Evolutionary conservation across 805 yeast genomes (phyloP).

Genomic region (Candida insectalens): DNA sequence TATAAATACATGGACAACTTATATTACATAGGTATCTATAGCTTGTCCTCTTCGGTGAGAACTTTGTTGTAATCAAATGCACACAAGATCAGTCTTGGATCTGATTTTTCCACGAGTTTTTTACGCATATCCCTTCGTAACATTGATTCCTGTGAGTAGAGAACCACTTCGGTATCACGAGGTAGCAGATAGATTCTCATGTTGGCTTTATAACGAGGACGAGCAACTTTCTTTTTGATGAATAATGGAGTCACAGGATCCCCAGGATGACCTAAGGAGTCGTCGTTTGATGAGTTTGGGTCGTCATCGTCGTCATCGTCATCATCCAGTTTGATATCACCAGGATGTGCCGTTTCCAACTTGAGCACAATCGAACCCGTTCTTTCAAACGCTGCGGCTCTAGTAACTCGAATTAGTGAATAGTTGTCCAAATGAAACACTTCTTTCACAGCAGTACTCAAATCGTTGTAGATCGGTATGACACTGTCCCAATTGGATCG

Average conservation of each 20-base stretch:
- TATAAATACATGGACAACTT: too few species aligned
- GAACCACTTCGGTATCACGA: constrained; percentile 25
- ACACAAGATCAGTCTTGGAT: constrained; percentile 17
- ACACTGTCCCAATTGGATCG: background rate
- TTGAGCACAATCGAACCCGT: constrained; percentile 45
- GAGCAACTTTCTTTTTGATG: constrained; percentile 46
- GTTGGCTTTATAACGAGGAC: constrained; percentile 53
- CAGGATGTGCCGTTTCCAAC: constrained; percentile 46
- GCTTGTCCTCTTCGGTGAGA: constrained; percentile 4
- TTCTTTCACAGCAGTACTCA: constrained; percentile 35
- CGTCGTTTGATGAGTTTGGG: constrained; percentile 1
- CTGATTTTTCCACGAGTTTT: constrained; percentile 28
- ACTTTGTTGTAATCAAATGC: constrained; percentile 20
- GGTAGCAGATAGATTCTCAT: constrained; percentile 56
- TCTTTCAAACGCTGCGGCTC: constrained; percentile 42
- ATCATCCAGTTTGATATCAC: constrained; percentile 39
- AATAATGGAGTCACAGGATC: constrained; percentile 39
- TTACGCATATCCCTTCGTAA: constrained; percentile 41
- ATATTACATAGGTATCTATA: too few species aligned
- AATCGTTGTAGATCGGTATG: constrained; percentile 18
- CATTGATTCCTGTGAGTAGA: constrained; percentile 41
- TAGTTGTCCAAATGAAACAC: constrained; percentile 33
- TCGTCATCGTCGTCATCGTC: constrained; percentile 20
- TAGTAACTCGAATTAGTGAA: constrained; percentile 40
- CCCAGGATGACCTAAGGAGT: constrained; percentile 30